Percentiles rank a stretch among this genome's conserved stretches.
Evolutionary conservation across 305 asterid genomes (phyloP).

Genomic region (Plantago lanceolata): DNA sequence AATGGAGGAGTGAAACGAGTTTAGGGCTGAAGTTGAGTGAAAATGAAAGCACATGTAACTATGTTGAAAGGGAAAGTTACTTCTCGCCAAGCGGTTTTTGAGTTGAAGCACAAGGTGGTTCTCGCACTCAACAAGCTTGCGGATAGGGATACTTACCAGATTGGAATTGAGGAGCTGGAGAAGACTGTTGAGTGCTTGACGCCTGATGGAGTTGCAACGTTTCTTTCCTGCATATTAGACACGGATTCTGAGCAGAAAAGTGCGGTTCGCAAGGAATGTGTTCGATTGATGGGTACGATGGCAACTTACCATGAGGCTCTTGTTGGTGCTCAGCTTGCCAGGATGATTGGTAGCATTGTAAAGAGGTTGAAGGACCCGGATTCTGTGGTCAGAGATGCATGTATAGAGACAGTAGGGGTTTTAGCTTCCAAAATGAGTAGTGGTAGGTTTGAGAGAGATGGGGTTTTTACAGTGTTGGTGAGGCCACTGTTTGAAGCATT

Average conservation of each 20-base stretch:
- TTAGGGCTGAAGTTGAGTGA: constrained; percentile 21
- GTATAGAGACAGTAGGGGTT: constrained; percentile 72
- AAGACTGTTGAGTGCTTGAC: constrained; percentile 62
- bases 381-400: constrained; percentile 79
- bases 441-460: constrained; percentile 53
- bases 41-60: constrained; percentile 51
- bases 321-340: constrained; percentile 68
- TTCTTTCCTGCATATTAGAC: constrained; percentile 79
- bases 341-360: constrained; percentile 77
- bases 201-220: constrained; percentile 64
- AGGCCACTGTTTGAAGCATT: constrained; percentile 91
- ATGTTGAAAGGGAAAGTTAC: constrained; percentile 60
- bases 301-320: constrained; percentile 57
- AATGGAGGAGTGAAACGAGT: constrained; percentile 20
- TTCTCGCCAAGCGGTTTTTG: constrained; percentile 55
- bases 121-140: constrained; percentile 81
- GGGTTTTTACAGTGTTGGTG: constrained; percentile 59
- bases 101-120: constrained; percentile 78
- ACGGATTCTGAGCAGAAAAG: constrained; percentile 77
- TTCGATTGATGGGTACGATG: constrained; percentile 68
- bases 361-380: constrained; percentile 88
- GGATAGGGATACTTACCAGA: constrained; percentile 82
- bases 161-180: constrained; percentile 84
- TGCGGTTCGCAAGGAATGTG: constrained; percentile 89
- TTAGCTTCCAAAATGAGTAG: constrained; percentile 69